A percentile compares a stretch with the other conserved stretches of the same genome.
These are phyloP conservation scores for Colletotrichum limetticola DNA, from an alignment of 2,329 filamentous ascomycete species.

Conservation along the genomic window DNA sequence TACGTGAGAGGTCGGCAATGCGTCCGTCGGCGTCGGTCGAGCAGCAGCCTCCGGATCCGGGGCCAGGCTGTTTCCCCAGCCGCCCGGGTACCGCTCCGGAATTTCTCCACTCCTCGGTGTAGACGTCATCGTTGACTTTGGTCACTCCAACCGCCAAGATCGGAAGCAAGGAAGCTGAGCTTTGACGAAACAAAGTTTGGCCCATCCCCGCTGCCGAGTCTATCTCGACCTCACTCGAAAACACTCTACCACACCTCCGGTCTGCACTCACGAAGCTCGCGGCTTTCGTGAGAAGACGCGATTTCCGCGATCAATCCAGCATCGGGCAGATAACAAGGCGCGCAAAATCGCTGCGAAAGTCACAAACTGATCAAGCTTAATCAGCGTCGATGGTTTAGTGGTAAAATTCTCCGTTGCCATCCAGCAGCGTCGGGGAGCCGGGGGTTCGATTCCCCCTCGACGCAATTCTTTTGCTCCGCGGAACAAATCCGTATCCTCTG, in stretches of 20 bases:
- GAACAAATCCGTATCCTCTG: no score
- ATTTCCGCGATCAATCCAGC: not conserved
- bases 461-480: not conserved
- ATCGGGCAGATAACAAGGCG: fast-evolving
- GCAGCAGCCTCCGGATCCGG: no score
- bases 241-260: no score
- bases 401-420: constrained; percentile 36
- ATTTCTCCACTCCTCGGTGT: no score
- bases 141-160: not conserved
- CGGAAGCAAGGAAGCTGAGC: not conserved
- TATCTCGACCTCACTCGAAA: constrained; percentile 11
- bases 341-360: fast-evolving
- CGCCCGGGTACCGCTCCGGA: no score
- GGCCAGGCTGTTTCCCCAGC: no score
- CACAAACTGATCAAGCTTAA: constrained; percentile 10
- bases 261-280: no score
- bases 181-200: not conserved
- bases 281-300: no score
- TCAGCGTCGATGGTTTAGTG: constrained; percentile 30
- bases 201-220: not conserved
- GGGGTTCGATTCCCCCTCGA: not conserved
- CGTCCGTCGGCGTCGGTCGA: no score
- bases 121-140: no score
- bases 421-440: constrained; percentile 31
- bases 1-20: no score